Evolutionary conservation across 371 early-diverging fungal species (phyloP), one percentile per base, ranked within the genome.

Genomic region (Coemansia sp.): DNA sequence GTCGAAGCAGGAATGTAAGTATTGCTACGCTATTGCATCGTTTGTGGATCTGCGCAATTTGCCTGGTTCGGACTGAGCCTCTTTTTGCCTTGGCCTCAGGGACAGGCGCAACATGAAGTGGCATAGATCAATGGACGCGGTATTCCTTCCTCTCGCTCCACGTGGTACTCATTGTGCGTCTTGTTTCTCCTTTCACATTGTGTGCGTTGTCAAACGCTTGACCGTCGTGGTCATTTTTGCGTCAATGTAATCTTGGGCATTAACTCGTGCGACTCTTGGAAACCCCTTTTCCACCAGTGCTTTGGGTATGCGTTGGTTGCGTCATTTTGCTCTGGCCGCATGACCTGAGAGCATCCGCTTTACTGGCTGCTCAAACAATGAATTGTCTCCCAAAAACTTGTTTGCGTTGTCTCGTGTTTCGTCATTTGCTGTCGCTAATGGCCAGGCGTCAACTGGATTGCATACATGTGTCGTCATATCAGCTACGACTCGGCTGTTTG

Each of bases 281-380:
- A 50, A 26, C 26, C n/a, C 8, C 10, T 5, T 37, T 37, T 37
- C 37, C 50, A 21, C 50, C 50, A 50, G 50, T 5, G 21, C 18
- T 50, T 21, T 50, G 50, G 50, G 50, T 50, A 21, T 21, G 50
- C 21, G 21, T 18, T 21, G 6, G 18, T 50, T 50, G 50, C 50
- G 50, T 50, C 50, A 50, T 50, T 50, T 18, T n/a, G n/a, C 50
- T 16, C 37, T n/a, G 50, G n/a, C 18, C 21, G 50, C 50, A 50
- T 50, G 50, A 50, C 50, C 21, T 21, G 50, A 5, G 18, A 50
- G 21, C 50, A 50, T 21, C 50, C 50, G 21, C 50, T 50, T 10
- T n/a, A 10, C 21, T 50, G 50, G 50, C 21, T 50, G 50, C 50
- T n/a, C 18, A 18, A n/a, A 45, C 45, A 45, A 45, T 45, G 45